Base-by-base conservation (phyloP, 371 early-diverging fungal species). In the Gilbertella persicaria region DNA sequence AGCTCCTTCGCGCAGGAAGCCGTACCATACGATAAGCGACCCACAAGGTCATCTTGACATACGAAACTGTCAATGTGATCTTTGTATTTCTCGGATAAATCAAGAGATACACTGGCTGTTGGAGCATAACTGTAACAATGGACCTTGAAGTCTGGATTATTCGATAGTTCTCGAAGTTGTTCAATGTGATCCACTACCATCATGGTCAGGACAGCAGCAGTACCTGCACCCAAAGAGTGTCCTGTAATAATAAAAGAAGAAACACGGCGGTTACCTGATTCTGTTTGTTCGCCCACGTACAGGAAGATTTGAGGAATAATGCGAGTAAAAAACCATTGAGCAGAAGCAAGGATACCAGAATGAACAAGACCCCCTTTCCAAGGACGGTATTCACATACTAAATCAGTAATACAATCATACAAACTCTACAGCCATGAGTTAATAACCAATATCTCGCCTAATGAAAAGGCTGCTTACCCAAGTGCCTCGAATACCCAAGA, bases 351-450 rank as follows among this genome's bases (percentile, higher is more conserved):
- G 72, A 93, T 87, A 4, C 93, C 93, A 9, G 88, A 81, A 51
- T 93, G 93, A 20, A 89, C 90, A 16, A 93, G 68, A 0, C 93
- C 93, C 7, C 90, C 93, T 52, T 87, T 85, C 90, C 92, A 93
- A 16, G 84, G 86, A 47, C 77, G 73, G 56, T 93, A 93, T 55
- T 91, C 91, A 53, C 92, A 93, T 0, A 88, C 85, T 29, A 93
- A 66, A 61, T 94, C 62, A 10, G 57, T 62, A 29, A 62, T 62
- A 16, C 52, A 52, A 48, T 62, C 57, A 58, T 94, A 60, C 4
- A 60, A 28, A 21, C 60, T 60, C 60, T 60, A 53, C 35, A 91
- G 62, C 0, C 85, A 78, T 55, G 90, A 92, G n/a, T 44, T 78
- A 78, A 1, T 83, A 66, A 44, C 85, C 89, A 78, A 81, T 65